Base-by-base conservation (phyloP, 2,329 filamentous ascomycete species). In the Harringtonia aguacate region DNA sequence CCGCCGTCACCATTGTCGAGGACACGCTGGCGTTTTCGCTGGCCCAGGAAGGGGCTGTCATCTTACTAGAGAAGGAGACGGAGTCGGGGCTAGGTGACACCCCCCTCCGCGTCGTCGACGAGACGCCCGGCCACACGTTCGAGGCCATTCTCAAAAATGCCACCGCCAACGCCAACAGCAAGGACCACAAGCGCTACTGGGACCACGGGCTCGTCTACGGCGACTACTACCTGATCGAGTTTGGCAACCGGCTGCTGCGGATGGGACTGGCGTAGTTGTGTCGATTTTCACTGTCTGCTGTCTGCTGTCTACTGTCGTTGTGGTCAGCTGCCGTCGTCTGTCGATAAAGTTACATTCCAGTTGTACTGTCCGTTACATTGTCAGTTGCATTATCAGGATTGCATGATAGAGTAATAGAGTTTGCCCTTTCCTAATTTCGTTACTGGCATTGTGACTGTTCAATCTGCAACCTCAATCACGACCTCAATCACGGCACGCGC, bases 211-310 rank as follows among this genome's bases (percentile, higher is more conserved):
- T 70, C 20, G 66, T 44, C 3, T 70, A 69, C 56, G 66, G 62
- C 3, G 66, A 69, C 50, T 70, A 70, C 47, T 69, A 62, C 46
- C 51, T 70, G 27, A 43, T 69, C 6, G 62, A 68, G 46, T 65
- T 67, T 54, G 65, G 66, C 10, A 70, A 68, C 44, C 62, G 63
- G 40, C 50, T 69, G n/a, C 46, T 69, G 41, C 46, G 52, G 24
- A 56, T 61, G 57, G 57, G 56, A 0, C 39, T 58, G 17, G 43
- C 21, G 21, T 37, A 24, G 33, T n/a, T n/a, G 6, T 34, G 31
- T n/a, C n/a, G n/a, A n/a, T n/a, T n/a, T n/a, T n/a, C 24, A 27
- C 24, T 27, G 7, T 6, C 24, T 27, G 24, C n/a, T n/a, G n/a
- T n/a, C n/a, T n/a, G n/a, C n/a, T n/a, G n/a, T n/a, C n/a, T n/a